Conservation (phyloP, 192 early-diverging fungal species). For the Dispira parvispora region DNA sequence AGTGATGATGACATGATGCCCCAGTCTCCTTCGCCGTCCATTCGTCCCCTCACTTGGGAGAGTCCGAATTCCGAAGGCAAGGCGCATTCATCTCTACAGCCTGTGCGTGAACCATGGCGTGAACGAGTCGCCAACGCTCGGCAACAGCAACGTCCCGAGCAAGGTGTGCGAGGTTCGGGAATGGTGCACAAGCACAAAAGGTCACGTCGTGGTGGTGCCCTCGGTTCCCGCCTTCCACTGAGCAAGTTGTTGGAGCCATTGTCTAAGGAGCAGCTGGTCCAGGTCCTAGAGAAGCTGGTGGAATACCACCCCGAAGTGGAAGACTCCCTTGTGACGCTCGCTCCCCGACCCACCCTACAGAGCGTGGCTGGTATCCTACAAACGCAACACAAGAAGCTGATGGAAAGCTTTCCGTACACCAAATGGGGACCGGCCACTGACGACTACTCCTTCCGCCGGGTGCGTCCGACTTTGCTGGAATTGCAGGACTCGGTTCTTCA, state of each 20-base stretch:
- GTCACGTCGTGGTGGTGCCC: slow-evolving; percentile 11
- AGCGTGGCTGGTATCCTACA: slow-evolving; percentile 48
- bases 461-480: slow-evolving; percentile 55
- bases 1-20: slow-evolving; percentile 22
- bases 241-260: slow-evolving; percentile 39
- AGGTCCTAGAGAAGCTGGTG: slow-evolving; percentile 54
- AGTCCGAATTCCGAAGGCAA: slow-evolving; percentile 11
- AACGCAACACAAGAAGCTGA: slow-evolving; percentile 49
- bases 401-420: slow-evolving; percentile 74
- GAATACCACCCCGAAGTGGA: slow-evolving; percentile 55
- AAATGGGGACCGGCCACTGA: slow-evolving; percentile 56
- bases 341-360: slow-evolving; percentile 72
- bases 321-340: slow-evolving; percentile 44
- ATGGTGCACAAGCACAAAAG: slow-evolving; percentile 23
- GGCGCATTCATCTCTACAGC: slow-evolving; percentile 11
- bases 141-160: not conserved
- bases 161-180: not conserved
- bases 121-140: not conserved
- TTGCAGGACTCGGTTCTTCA: slow-evolving; percentile 51
- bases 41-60: slow-evolving; percentile 9
- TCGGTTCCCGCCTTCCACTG: slow-evolving; percentile 20
- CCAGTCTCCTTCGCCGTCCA: slow-evolving; percentile 14
- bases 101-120: not conserved
- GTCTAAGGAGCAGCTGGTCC: slow-evolving; percentile 54
- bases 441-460: slow-evolving; percentile 82